Conservation (phyloP, 192 early-diverging fungal genomes). For the Coemansia sp. region DNA sequence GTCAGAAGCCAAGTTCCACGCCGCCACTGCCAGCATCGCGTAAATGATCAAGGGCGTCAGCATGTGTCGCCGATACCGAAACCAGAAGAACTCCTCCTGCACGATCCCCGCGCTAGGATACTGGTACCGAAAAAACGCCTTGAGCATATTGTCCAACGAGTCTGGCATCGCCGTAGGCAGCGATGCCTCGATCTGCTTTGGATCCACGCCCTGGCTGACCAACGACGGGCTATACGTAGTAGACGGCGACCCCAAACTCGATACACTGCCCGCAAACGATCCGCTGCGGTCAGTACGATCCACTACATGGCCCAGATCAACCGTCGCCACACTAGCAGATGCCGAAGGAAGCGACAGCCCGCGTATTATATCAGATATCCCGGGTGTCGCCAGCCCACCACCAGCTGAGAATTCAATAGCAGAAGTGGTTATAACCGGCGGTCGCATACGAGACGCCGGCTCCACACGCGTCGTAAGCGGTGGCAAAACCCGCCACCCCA, state of each 20-base stretch:
- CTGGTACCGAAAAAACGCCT: conserved; percentile 56
- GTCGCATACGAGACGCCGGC: background rate
- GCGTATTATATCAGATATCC: conserved; percentile 20
- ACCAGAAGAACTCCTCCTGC: conserved; percentile 56
- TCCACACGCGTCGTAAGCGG: background rate
- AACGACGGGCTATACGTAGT: conserved; percentile 38
- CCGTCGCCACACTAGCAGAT: background rate
- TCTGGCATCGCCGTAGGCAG: conserved; percentile 38
- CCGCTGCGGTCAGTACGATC: conserved; percentile 35
- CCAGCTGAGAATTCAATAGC: background rate
- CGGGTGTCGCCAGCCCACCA: conserved; percentile 6
- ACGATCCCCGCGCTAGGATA: conserved; percentile 54
- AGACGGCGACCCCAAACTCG: conserved; percentile 31
- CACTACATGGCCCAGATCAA: background rate
- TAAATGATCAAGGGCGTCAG: conserved; percentile 56
- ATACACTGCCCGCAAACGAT: conserved; percentile 36
- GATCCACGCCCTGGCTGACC: conserved; percentile 26
- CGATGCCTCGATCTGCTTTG: conserved; percentile 41
- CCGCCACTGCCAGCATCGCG: conserved; percentile 52
- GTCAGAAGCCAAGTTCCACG: conserved; percentile 51
- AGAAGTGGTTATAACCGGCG: background rate
- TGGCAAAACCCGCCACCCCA: conserved; percentile 32
- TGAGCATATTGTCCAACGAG: conserved; percentile 53
- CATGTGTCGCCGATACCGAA: conserved; percentile 52
- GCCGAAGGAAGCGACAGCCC: conserved; percentile 14